A percentile compares a stretch with the other conserved stretches of the same genome.
Conservation (phyloP, 495 filamentous ascomycete genomes). For the Lentithecium fluviatile region DNA sequence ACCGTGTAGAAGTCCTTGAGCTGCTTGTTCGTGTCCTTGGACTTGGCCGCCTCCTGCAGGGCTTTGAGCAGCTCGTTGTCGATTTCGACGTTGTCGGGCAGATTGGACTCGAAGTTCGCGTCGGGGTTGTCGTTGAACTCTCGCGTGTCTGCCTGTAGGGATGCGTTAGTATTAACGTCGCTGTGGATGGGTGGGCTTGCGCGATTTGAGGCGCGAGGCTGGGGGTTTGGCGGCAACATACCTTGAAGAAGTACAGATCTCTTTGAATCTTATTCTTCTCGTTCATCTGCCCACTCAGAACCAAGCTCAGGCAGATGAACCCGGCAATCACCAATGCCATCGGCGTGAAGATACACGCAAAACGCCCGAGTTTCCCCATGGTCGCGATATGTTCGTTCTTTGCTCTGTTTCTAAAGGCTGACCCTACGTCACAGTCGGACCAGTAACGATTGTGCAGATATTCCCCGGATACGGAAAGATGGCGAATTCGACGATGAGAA, state of each 20-base stretch:
- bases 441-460: too few relatives aligned
- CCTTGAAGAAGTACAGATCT: slow-evolving; percentile 70
- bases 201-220: neutral
- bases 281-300: slow-evolving; percentile 69
- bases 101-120: slow-evolving; percentile 1
- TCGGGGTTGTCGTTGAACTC: slow-evolving; percentile 35
- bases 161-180: neutral
- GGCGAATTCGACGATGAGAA: too few relatives aligned
- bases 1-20: slow-evolving; percentile 79
- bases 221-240: slow-evolving; percentile 39
- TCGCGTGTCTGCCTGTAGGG: slow-evolving; percentile 38
- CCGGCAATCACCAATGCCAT: slow-evolving; percentile 72
- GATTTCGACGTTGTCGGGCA: slow-evolving; percentile 22
- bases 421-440: too few relatives aligned
- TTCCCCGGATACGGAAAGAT: too few relatives aligned
- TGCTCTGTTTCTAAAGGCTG: neutral
- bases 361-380: slow-evolving; percentile 73
- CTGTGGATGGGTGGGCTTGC: neutral
- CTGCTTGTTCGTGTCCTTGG: too few relatives aligned
- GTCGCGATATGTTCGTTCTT: slow-evolving; percentile 34
- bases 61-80: slow-evolving; percentile 39
- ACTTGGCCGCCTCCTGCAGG: slow-evolving; percentile 23
- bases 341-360: slow-evolving; percentile 78
- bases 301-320: slow-evolving; percentile 69
- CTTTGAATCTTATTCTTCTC: slow-evolving; percentile 52